These are phyloP conservation scores for Xenoacremonium recifei DNA, from an alignment of 2,329 filamentous ascomycete genomes.

Conservation along the genomic window DNA sequence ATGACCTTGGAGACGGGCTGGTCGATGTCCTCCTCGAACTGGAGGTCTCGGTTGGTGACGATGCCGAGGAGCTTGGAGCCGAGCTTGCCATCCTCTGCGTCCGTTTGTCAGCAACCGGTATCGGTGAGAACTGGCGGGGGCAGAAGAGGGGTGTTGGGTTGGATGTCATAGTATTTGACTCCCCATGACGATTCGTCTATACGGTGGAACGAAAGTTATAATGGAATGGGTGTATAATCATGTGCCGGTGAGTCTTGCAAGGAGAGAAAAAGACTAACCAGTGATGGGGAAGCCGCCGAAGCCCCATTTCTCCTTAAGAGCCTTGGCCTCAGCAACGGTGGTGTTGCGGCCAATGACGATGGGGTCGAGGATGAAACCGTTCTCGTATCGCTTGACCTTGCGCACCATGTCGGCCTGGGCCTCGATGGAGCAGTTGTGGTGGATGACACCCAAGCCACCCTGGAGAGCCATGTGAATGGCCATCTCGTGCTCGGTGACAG, in stretches of 20 bases:
- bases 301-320: constrained; percentile 95
- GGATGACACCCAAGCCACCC: constrained; percentile 88
- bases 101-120: too few relatives aligned
- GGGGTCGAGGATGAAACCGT: constrained; percentile 96
- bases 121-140: too few relatives aligned
- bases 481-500: constrained; percentile 99
- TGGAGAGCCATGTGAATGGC: constrained; percentile 94
- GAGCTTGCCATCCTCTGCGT: constrained; percentile 81
- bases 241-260: constrained; percentile 31
- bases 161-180: constrained; percentile 44
- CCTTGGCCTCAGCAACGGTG: constrained; percentile 87
- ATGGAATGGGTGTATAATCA: constrained; percentile 79
- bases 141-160: too few relatives aligned
- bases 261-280: constrained; percentile 62
- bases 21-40: constrained; percentile 79
- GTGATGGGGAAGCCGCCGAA: constrained; percentile 98
- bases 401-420: constrained; percentile 98
- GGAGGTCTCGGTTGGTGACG: constrained; percentile 95
- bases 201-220: constrained; percentile 99
- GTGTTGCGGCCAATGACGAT: constrained; percentile 85
- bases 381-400: constrained; percentile 99
- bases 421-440: constrained; percentile 99
- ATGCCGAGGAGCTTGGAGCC: constrained; percentile 96
- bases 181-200: constrained; percentile 84
- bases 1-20: constrained; percentile 85